These are phyloP conservation scores for Botryosphaeria dothidea DNA, from an alignment of 2,329 filamentous ascomycete genomes.

Conservation along the genomic window DNA sequence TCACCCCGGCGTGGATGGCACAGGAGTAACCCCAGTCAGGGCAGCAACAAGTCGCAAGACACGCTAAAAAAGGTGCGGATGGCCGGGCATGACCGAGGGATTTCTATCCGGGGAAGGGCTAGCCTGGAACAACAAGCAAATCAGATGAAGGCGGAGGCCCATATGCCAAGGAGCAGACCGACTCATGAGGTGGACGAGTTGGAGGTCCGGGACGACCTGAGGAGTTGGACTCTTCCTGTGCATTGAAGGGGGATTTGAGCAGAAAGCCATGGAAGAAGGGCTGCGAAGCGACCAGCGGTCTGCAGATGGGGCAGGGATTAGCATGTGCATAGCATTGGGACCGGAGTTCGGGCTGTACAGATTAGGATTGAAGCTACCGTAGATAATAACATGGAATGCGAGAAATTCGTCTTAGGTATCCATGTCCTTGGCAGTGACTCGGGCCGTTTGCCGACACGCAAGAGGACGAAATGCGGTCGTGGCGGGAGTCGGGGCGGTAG, in stretches of 20 bases:
- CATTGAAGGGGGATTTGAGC: neutral
- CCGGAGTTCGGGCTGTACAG: neutral
- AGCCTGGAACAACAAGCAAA: slow-evolving; percentile 45
- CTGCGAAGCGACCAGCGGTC: neutral
- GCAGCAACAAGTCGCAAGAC: slow-evolving; percentile 15
- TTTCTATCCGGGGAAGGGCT: slow-evolving; percentile 32
- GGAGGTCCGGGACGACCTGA: slow-evolving; percentile 49
- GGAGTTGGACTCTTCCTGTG: slow-evolving; percentile 44
- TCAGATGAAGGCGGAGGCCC: slow-evolving; percentile 43
- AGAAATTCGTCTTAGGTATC: neutral
- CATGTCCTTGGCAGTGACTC: neutral
- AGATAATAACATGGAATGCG: neutral
- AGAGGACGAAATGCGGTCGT: neutral
- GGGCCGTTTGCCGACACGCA: neutral
- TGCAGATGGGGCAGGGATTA: no score
- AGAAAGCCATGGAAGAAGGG: neutral
- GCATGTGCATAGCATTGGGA: neutral
- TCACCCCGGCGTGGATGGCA: slow-evolving; percentile 12
- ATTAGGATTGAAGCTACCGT: neutral
- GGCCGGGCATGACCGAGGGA: slow-evolving; percentile 4
- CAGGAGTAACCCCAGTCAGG: slow-evolving; percentile 5
- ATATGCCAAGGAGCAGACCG: slow-evolving; percentile 35
- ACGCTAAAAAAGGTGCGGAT: slow-evolving; percentile 10
- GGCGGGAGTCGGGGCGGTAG: neutral
- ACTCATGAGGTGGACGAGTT: slow-evolving; percentile 51